Base-by-base conservation (phyloP, 2,329 filamentous ascomycete species). In the Truncatella angustata region DNA sequence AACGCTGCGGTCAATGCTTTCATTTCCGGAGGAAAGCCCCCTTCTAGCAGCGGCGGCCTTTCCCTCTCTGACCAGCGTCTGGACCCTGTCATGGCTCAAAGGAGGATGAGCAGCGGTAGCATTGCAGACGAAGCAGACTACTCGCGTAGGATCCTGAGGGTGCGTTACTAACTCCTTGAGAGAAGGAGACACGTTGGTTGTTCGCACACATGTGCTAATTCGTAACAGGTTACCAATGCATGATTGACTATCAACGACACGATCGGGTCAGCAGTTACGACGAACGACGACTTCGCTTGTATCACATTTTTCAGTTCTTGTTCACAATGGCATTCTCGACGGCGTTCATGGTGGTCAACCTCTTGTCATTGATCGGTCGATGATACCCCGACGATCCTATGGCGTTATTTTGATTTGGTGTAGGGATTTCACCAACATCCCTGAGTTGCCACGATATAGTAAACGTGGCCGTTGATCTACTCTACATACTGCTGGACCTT, bases 51-150 rank as follows among this genome's bases (percentile, higher is more conserved):
- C 67, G 82, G 86, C 55, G 78, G 78, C 56, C 72, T 84, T 71
- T 90, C 89, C 9, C 86, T 90, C 73, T 84, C 84, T 12, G 93
- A 97, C 67, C 86, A 89, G 37, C 85, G 93, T 51, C 84, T 97
- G 52, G 93, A 97, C 59, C 91, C 91, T 6, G 86, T 91, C 58
- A 86, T 95, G 80, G 86, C 87, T 53, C 84, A 91, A 61, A 81
- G 91, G 66, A 84, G 92, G 71, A 82, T 93, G 75, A 97, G 93
- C 73, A 90, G 94, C 65, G 93, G 93, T 61, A 97, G 92, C 71
- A 97, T 97, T 70, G 93, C 92, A 49, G 93, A 97, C 70, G 95
- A 97, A 73, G 86, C 96, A 73, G 93, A 97, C 70, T 97, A 96
- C 75, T 97, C 93, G 57, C 85, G 93, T 74, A 88, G 90, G 74